Evolutionary conservation across 2,329 filamentous ascomycete species (phyloP).

Genomic region (Colletotrichum sublineola): DNA sequence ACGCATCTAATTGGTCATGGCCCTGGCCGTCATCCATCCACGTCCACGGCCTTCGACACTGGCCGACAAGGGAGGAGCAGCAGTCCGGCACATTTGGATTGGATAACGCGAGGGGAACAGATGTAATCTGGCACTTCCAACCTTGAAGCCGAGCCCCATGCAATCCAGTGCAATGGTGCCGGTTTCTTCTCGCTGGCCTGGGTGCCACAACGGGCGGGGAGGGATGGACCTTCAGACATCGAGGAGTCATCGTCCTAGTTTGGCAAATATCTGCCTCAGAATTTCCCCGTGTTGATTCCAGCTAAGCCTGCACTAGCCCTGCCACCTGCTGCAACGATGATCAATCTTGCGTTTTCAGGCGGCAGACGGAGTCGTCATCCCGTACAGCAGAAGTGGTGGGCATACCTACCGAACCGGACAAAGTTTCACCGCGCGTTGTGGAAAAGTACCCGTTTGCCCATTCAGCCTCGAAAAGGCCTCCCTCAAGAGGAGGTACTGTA

Average conservation of each 20-base stretch:
- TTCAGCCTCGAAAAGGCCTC: background rate
- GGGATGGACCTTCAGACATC: constrained; percentile 16
- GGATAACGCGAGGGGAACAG: constrained; percentile 7
- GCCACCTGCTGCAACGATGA: constrained; percentile 22
- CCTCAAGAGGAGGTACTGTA: background rate
- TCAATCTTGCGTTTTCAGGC: constrained; percentile 33
- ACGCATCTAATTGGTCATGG: constrained; percentile 17
- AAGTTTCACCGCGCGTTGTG: background rate
- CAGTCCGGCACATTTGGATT: background rate
- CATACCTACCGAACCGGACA: background rate
- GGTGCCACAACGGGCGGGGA: background rate
- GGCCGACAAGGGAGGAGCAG: constrained; percentile 12
- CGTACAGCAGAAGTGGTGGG: background rate
- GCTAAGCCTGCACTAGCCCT: constrained; percentile 15
- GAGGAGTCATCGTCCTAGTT: constrained; percentile 38
- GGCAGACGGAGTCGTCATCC: constrained; percentile 38
- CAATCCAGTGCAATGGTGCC: constrained; percentile 37
- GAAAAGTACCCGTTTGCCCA: background rate
- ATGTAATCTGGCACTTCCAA: constrained; percentile 8
- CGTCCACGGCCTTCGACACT: constrained; percentile 36
- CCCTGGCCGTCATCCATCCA: constrained; percentile 16
- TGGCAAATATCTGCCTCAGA: constrained; percentile 29
- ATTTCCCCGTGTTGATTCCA: constrained; percentile 35
- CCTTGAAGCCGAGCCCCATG: constrained; percentile 25
- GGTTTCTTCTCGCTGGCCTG: constrained; percentile 40